phyloP scores from a whole-genome alignment of 306 rosid genomes.

The Ceratonia siliqua region DNA sequence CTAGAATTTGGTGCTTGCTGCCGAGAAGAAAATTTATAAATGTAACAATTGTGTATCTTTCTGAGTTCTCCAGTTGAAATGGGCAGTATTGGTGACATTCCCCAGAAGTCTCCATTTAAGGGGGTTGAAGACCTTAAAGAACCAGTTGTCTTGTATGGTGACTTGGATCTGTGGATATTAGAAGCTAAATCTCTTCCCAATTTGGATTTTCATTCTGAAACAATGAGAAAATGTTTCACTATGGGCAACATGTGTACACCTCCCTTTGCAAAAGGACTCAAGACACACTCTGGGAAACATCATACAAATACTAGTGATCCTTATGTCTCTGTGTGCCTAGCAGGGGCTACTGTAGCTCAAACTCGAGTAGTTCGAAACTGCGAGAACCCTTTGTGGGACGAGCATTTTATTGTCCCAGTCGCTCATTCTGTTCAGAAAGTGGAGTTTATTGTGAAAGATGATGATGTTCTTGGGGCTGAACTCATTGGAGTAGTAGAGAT shows the following conservation, averaged over 20 bases:
- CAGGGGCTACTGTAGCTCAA: conserved; percentile 73
- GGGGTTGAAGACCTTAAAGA: conserved; percentile 26
- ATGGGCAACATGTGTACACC: conserved; percentile 50
- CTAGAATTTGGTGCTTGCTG: background rate
- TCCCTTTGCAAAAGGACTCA: conserved; percentile 47
- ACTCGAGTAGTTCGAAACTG: conserved; percentile 59
- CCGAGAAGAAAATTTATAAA: background rate
- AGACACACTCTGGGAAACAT: conserved; percentile 43
- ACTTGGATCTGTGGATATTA: conserved; percentile 59
- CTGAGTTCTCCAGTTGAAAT: conserved; percentile 38
- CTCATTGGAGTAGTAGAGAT: conserved; percentile 66
- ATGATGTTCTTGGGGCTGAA: conserved; percentile 77
- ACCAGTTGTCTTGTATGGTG: conserved; percentile 59
- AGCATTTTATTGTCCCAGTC: conserved; percentile 62
- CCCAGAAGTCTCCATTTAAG: background rate
- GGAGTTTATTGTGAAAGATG: conserved; percentile 67
- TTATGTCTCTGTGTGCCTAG: conserved; percentile 63
- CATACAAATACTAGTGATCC: conserved; percentile 72
- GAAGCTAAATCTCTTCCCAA: conserved; percentile 81
- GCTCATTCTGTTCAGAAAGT: conserved; percentile 62
- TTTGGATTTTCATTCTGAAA: conserved; percentile 59
- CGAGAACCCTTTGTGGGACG: conserved; percentile 74
- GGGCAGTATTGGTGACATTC: conserved; percentile 28
- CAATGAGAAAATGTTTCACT: conserved; percentile 58
- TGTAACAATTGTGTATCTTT: conserved; percentile 20